Base-by-base conservation (phyloP, 2,329 filamentous ascomycete species). In the Byssochlamys sp. region DNA sequence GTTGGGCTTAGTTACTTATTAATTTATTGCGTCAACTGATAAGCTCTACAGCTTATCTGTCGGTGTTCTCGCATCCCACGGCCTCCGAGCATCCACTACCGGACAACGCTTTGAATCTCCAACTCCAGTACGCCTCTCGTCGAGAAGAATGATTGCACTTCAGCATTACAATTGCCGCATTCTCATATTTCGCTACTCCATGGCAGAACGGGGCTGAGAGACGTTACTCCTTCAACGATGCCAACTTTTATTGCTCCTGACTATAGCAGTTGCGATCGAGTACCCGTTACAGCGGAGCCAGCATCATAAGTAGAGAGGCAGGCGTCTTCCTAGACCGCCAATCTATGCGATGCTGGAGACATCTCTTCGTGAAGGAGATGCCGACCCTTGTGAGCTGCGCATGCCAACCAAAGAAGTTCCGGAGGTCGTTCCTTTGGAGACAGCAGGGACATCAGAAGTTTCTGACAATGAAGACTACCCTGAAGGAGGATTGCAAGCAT, bases 401-500 rank as follows among this genome's bases (percentile, higher is more conserved):
- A 6, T 19, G 6, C 14, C 35, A 7, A 45, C 35, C 35, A 45
- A 45, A 19, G 35, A 45, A 19, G 35, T 45, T 45, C 35, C 12
- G 6, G n/a, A 45, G n/a, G 35, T 45, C n/a, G 35, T 19, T 45
- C 2, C 35, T 19, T 19, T 45, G 14, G 12, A 45, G 7, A 45
- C 35, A 7, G 14, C 35, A 19, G 14, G 12, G 4, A 19, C 12
- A 19, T 45, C 35, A 19, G 35, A 45, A 45, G 35, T n/a, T 5
- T 45, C 35, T 7, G 14, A 45, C 7, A 45, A 45, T 45, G 35
- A 45, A 45, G 14, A 45, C 33, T 71, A 67, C 58, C 75, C 76
- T 0, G 77, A 78, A 58, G 75, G 76, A 14, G 75, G 75, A 0
- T 58, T 68, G 1, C 59, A 63, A 48, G 75, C 76, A 33, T 78